These are phyloP conservation scores for Podila verticillata DNA, from an alignment of 192 early-diverging fungal species.

Conservation along the genomic window DNA sequence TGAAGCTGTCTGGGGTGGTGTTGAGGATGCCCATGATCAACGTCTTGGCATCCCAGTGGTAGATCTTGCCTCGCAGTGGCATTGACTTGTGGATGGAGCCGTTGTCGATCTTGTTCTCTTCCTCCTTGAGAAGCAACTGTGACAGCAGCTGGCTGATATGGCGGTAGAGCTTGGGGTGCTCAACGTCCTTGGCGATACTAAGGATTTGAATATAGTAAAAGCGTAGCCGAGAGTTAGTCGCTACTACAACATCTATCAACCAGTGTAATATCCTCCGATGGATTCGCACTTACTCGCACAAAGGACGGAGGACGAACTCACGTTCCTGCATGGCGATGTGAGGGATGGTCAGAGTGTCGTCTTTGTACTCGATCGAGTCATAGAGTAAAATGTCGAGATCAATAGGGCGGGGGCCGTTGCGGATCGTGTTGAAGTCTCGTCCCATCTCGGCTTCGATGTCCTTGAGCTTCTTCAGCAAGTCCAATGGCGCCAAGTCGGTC, in stretches of 20 bases:
- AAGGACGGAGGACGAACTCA: constrained; percentile 93
- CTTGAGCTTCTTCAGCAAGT: constrained; percentile 81
- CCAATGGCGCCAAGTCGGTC: constrained; percentile 79
- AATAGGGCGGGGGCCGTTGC: constrained; percentile 92
- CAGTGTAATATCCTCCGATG: neutral
- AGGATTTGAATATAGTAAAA: neutral
- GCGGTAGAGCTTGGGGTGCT: constrained; percentile 88
- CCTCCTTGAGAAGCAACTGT: constrained; percentile 60
- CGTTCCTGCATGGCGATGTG: constrained; percentile 90
- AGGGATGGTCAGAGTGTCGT: constrained; percentile 83
- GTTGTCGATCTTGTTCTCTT: constrained; percentile 37
- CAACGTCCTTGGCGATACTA: constrained; percentile 87
- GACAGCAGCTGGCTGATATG: constrained; percentile 78
- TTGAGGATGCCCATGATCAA: constrained; percentile 97
- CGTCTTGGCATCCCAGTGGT: constrained; percentile 73
- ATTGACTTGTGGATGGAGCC: constrained; percentile 65
- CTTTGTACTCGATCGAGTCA: constrained; percentile 72
- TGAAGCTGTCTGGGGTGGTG: constrained; percentile 96
- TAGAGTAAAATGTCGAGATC: constrained; percentile 98
- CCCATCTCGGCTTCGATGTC: constrained; percentile 87
- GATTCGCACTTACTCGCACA: constrained; percentile 81
- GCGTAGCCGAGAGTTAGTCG: neutral
- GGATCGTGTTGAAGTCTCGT: constrained; percentile 63
- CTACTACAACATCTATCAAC: neutral
- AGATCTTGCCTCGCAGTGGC: constrained; percentile 58